A percentile compares a stretch with the other conserved stretches of the same genome.
Conservation (phyloP, 345 rosid genomes). For the Brassica nigra region DNA sequence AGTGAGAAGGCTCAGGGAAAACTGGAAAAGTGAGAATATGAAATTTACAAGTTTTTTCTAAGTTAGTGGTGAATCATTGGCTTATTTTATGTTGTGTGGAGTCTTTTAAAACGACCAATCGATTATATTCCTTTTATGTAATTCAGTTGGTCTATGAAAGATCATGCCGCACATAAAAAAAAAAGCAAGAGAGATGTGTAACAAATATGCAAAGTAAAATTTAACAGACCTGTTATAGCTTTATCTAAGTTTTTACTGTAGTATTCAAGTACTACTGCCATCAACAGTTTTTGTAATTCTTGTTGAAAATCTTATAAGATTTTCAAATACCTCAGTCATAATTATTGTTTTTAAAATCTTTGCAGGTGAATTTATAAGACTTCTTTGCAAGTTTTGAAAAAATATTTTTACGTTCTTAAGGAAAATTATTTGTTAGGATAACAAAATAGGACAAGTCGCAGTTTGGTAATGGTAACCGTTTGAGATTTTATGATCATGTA, state of each 20-base stretch:
- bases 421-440: neutral
- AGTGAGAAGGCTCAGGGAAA: constrained; percentile 30
- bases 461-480: neutral
- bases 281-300: neutral
- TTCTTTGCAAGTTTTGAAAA: neutral
- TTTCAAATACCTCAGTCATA: neutral
- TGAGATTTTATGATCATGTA: neutral
- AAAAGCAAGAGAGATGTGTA: neutral
- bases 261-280: neutral
- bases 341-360: neutral
- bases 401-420: neutral
- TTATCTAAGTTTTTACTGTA: neutral
- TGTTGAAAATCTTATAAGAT: neutral
- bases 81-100: constrained; percentile 5
- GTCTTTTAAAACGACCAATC: constrained; percentile 9
- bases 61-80: constrained; percentile 39
- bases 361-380: neutral
- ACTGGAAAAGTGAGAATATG: constrained; percentile 19
- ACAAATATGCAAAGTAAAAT: neutral
- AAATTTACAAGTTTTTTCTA: neutral
- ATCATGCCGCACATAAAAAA: neutral
- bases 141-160: constrained; percentile 12
- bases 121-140: constrained; percentile 19
- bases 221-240: neutral
- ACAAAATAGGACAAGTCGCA: neutral